phyloP scores from a whole-genome alignment of 805 yeast species.

The Barnettozyma siamensis region DNA sequence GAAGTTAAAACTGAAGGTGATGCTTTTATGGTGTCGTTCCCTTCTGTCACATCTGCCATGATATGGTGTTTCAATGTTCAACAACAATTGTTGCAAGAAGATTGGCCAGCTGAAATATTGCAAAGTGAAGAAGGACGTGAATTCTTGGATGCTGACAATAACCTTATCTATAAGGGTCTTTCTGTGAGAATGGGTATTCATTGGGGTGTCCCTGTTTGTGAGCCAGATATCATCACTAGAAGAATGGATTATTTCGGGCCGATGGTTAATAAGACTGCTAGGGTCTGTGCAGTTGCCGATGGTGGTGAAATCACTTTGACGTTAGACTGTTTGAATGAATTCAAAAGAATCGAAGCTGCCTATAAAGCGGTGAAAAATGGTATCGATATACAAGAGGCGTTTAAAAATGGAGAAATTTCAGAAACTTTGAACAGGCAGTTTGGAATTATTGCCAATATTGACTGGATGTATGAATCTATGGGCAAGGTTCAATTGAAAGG shows the following conservation, averaged over 20 bases:
- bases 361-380: conserved; percentile 11
- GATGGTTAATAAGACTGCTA: conserved; percentile 91
- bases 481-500: conserved; percentile 94
- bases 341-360: conserved; percentile 46
- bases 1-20: conserved; percentile 99
- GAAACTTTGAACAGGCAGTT: conserved; percentile 62
- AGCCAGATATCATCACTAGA: conserved; percentile 86
- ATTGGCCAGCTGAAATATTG: conserved; percentile 93
- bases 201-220: conserved; percentile 98
- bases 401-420: conserved; percentile 41
- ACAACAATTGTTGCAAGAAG: conserved; percentile 71
- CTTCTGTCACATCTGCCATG: conserved; percentile 83
- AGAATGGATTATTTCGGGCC: conserved; percentile 99
- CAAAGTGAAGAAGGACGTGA: conserved; percentile 81
- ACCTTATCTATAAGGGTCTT: conserved; percentile 73
- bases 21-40: conserved; percentile 96
- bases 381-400: conserved; percentile 33
- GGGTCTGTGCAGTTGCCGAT: conserved; percentile 91
- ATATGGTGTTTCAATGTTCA: conserved; percentile 95
- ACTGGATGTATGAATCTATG: conserved; percentile 58
- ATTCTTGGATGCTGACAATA: conserved; percentile 54
- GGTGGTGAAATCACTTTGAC: conserved; percentile 97
- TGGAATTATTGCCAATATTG: conserved; percentile 57
- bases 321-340: conserved; percentile 71
- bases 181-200: conserved; percentile 98